Conservation (phyloP, 805 yeast species). For the Yarrowia porcina region DNA sequence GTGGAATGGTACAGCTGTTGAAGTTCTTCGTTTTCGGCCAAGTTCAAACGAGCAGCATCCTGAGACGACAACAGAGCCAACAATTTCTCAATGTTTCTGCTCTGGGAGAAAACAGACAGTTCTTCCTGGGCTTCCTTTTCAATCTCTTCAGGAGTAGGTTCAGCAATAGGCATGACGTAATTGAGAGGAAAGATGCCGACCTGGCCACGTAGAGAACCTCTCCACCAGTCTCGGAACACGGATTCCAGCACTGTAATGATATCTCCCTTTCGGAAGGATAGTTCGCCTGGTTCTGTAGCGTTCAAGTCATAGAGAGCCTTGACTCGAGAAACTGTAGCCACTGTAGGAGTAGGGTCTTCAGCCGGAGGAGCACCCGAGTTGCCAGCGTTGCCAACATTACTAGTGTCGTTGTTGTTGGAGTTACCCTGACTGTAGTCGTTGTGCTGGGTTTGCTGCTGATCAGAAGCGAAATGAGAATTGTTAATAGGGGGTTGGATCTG, state of each 20-base stretch:
- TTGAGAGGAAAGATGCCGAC: conserved; percentile 90
- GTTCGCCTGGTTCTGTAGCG: conserved; percentile 79
- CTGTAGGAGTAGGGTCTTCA: conserved; percentile 30
- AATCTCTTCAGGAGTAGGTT: conserved; percentile 60
- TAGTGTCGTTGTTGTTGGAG: neutral
- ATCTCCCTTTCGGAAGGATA: conserved; percentile 84
- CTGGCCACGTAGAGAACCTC: conserved; percentile 77
- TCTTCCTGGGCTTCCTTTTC: conserved; percentile 51
- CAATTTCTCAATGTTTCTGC: conserved; percentile 65
- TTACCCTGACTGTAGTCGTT: neutral
- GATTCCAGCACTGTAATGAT: conserved; percentile 80
- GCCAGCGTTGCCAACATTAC: no score
- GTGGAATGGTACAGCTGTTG: conserved; percentile 70
- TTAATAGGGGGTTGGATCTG: neutral
- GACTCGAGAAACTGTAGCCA: conserved; percentile 56
- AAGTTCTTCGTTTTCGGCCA: conserved; percentile 60
- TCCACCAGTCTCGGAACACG: conserved; percentile 93
- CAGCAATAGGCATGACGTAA: conserved; percentile 77
- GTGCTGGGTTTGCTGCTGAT: conserved; percentile 17
- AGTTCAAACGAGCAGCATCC: conserved; percentile 36
- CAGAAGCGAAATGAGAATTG: neutral
- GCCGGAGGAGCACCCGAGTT: neutral
- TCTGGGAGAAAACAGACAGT: conserved; percentile 50
- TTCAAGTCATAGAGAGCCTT: conserved; percentile 79
- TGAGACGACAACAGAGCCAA: conserved; percentile 51